A percentile compares a stretch with the other conserved stretches of the same genome.
Conservation (phyloP, 257 asterid genomes). For the Ajuga chamaepitys region DNA sequence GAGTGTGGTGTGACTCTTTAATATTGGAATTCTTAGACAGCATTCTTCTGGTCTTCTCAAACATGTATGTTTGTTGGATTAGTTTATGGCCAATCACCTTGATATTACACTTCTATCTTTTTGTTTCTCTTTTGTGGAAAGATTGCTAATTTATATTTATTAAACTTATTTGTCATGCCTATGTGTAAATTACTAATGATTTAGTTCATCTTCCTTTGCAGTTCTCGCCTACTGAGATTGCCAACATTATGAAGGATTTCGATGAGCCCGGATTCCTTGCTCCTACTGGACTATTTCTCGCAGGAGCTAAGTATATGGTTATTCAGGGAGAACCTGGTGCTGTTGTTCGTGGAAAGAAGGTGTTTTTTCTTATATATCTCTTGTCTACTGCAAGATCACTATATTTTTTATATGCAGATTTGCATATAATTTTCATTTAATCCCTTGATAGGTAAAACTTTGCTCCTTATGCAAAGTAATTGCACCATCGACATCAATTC, state of each 20-base stretch:
- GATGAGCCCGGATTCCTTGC: conserved; percentile 61
- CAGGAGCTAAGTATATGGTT: conserved; percentile 52
- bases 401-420: no score
- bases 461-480: no score
- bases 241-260: conserved; percentile 38
- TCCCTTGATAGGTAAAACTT: no score
- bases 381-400: background rate
- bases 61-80: no score
- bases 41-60: no score
- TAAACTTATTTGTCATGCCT: background rate
- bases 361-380: background rate
- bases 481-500: no score
- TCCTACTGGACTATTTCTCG: conserved; percentile 44
- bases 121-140: background rate
- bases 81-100: no score
- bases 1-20: background rate
- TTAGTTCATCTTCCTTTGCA: background rate
- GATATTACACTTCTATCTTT: no score
- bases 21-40: background rate
- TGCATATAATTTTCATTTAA: background rate
- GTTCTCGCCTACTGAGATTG: conserved; percentile 35
- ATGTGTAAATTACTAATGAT: background rate
- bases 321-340: conserved; percentile 55
- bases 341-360: conserved; percentile 57
- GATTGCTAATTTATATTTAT: background rate